Conservation (phyloP, 2,329 filamentous ascomycete genomes). For the Stylonectria norvegica region DNA sequence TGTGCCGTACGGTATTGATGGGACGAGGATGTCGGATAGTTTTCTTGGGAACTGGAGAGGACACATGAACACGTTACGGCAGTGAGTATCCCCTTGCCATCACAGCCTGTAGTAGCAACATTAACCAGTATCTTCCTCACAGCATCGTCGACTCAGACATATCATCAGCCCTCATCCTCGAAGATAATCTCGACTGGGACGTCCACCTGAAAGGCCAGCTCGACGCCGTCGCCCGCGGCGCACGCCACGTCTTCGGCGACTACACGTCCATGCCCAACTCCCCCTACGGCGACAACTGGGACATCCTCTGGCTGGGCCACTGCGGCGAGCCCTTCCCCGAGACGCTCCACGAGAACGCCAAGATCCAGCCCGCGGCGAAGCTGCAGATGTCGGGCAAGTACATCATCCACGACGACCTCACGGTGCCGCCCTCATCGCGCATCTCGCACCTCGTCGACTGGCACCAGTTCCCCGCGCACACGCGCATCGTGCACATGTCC, state of each 20-base stretch:
- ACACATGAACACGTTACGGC: constrained; percentile 36
- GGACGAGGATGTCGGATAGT: constrained; percentile 25
- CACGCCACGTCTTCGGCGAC: background rate
- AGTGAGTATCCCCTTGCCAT: constrained; percentile 16
- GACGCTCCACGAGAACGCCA: constrained; percentile 20
- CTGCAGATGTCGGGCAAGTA: constrained; percentile 10
- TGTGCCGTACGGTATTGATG: constrained; percentile 29
- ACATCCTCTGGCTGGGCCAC: constrained; percentile 49
- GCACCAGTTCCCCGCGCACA: constrained; percentile 38
- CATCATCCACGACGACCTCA: constrained; percentile 30
- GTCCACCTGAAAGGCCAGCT: constrained; percentile 31
- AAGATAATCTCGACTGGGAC: constrained; percentile 46
- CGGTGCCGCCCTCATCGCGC: constrained; percentile 30
- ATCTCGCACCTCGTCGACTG: constrained; percentile 23
- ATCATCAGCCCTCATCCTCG: constrained; percentile 40
- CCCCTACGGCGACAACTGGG: constrained; percentile 49
- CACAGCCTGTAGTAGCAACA: background rate
- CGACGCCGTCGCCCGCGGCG: constrained; percentile 6
- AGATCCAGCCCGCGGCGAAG: constrained; percentile 8
- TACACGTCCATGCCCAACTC: constrained; percentile 20
- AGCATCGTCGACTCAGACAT: constrained; percentile 33
- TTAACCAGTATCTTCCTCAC: background rate
- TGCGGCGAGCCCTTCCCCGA: constrained; percentile 36
- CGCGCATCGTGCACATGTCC: constrained; percentile 41
- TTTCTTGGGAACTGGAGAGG: constrained; percentile 42